phyloP scores from a whole-genome alignment of 345 rosid species.

The Garcia nutans region DNA sequence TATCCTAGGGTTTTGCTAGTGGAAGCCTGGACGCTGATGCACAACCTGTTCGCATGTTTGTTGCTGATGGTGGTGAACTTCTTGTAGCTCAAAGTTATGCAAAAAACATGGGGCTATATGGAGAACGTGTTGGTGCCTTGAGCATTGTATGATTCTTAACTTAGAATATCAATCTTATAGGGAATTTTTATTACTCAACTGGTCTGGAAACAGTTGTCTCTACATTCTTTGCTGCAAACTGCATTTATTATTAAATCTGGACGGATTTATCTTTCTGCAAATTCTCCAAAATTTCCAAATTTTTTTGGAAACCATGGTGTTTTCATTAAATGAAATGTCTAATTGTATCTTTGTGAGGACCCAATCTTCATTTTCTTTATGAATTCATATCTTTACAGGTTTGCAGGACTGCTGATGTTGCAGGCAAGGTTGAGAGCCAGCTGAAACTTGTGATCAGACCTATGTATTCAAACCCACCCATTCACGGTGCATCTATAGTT shows the following conservation, averaged over 20 bases:
- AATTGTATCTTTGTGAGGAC: neutral
- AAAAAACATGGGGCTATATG: constrained; percentile 61
- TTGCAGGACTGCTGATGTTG: constrained; percentile 50
- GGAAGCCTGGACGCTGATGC: constrained; percentile 50
- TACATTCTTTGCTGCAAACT: neutral
- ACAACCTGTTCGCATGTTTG: constrained; percentile 45
- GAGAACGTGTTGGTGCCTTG: constrained; percentile 59
- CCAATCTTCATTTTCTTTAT: neutral
- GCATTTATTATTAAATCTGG: neutral
- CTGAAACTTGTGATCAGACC: constrained; percentile 54
- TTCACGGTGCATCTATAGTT: constrained; percentile 58
- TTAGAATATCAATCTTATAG: constrained; percentile 1
- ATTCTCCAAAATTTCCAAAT: neutral
- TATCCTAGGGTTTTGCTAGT: constrained; percentile 49
- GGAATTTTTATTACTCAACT: neutral
- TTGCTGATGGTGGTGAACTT: constrained; percentile 57
- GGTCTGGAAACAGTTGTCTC: neutral
- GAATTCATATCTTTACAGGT: constrained; percentile 32
- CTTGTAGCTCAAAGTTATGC: constrained; percentile 50
- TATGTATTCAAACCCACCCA: constrained; percentile 59
- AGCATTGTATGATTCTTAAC: constrained; percentile 41
- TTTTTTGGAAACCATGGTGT: neutral
- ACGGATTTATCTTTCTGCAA: neutral
- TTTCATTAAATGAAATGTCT: neutral
- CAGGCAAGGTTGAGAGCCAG: constrained; percentile 48